phyloP scores from a whole-genome alignment of 2,329 filamentous ascomycete genomes.

The Colletotrichum sp. region DNA sequence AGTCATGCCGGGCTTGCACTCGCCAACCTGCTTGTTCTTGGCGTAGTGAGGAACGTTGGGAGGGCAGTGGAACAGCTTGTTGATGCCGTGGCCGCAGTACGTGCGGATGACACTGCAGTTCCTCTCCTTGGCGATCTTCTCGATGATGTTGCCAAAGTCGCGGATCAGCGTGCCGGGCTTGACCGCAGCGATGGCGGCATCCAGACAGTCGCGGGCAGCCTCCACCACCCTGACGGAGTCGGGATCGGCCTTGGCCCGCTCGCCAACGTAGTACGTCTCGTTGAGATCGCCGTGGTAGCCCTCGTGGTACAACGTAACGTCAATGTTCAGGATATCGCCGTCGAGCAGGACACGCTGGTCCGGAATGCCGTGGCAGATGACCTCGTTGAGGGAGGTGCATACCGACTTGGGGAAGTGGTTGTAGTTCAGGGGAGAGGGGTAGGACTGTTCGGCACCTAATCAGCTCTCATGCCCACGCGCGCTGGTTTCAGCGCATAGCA shows the following conservation, averaged over 20 bases:
- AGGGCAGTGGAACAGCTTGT: constrained; percentile 89
- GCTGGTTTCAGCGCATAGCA: neutral
- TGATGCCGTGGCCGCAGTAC: constrained; percentile 96
- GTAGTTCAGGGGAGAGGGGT: constrained; percentile 95
- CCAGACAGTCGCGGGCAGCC: constrained; percentile 84
- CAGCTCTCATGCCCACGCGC: neutral
- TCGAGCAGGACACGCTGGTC: constrained; percentile 87
- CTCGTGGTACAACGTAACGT: constrained; percentile 91
- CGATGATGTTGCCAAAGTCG: constrained; percentile 92
- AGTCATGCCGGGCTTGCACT: constrained; percentile 95
- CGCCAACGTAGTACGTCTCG: constrained; percentile 97
- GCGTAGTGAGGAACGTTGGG: constrained; percentile 97
- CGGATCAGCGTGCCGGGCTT: constrained; percentile 93
- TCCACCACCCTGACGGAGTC: constrained; percentile 92
- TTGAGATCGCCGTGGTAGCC: constrained; percentile 97
- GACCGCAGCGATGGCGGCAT: constrained; percentile 88
- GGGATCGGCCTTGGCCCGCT: constrained; percentile 81
- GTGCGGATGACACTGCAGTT: constrained; percentile 92
- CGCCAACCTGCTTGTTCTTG: constrained; percentile 96
- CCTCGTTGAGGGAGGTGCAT: constrained; percentile 95
- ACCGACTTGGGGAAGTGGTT: constrained; percentile 97
- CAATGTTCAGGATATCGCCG: constrained; percentile 96
- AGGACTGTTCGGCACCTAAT: constrained; percentile 64
- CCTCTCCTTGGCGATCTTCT: constrained; percentile 87
- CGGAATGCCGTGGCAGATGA: constrained; percentile 98